Evolutionary conservation across 192 early-diverging fungal genomes (phyloP), one percentile per base, ranked within the genome.

Genomic region (Coemansia sp.): DNA sequence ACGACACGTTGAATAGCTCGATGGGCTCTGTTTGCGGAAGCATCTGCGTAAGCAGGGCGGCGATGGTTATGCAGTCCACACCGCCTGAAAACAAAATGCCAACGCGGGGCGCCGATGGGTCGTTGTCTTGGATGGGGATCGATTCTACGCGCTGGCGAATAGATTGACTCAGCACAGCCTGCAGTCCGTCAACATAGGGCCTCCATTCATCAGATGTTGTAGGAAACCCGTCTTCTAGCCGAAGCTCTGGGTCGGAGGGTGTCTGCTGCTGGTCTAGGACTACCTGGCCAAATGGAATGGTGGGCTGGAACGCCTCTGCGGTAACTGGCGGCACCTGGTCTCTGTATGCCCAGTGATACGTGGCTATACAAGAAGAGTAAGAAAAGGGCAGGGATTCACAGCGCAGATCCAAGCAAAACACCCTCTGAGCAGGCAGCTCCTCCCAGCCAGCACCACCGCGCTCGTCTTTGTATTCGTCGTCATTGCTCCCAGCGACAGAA

Each of bases 1-100:
- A 98, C 19, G 91, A 89, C 20, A 98, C 94, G 81, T 98, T 98
- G 39, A 98, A 75, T 18, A 98, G 77, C 65, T 98, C 94, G 46
- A 95, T 94, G 0, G 91, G 83, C 65, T 93, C 91, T 2, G 79
- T 68, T 0, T 63, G 39, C 1, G 93, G 89, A 16, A 97, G 69
- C 46, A 89, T 83, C 24, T 60, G 72, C 64, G 93, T 81, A 4
- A 88, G 86, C 6, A 98, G 81, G 0, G 91, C 93, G 0, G 96
- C 94, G 11, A 98, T 78, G 19, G 84, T 83, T 27, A 91, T 90
- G 83, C 96, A 98, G 74, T 98, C 96, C 9, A 98, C 67, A 16
- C 96, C 96, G 19, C 95, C 95, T 1, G 94, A 97, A 62, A 98
- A 98, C 46, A 98, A 65, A 23, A 97, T 82, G 0, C 82, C 92